These are phyloP conservation scores for Colletotrichum higginsianum DNA, from an alignment of 2,329 filamentous ascomycete genomes.

Conservation along the genomic window DNA sequence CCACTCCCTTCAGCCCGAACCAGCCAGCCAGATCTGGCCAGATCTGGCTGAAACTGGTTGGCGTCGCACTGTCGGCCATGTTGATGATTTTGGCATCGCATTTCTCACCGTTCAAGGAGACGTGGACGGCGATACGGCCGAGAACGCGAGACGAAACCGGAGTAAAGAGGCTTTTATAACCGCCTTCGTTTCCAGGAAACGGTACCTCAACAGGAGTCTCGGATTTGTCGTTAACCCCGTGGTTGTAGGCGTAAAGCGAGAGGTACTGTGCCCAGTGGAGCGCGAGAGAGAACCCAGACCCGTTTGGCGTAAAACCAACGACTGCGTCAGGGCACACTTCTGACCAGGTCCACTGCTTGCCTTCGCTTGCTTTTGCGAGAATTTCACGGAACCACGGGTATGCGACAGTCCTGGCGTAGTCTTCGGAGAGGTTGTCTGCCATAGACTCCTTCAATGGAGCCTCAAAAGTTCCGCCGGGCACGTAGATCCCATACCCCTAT, in stretches of 20 bases:
- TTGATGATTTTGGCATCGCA: slow-evolving; percentile 53
- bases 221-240: slow-evolving; percentile 31
- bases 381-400: slow-evolving; percentile 53
- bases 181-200: slow-evolving; percentile 50
- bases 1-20: slow-evolving; percentile 51
- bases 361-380: slow-evolving; percentile 49
- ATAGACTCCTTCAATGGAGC: slow-evolving; percentile 53
- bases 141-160: slow-evolving; percentile 51
- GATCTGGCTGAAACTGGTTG: slow-evolving; percentile 48
- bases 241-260: slow-evolving; percentile 52
- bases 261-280: slow-evolving; percentile 59
- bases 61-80: slow-evolving; percentile 48
- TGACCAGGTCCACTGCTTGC: slow-evolving; percentile 53
- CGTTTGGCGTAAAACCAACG: slow-evolving; percentile 57
- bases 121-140: slow-evolving; percentile 50
- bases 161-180: slow-evolving; percentile 48
- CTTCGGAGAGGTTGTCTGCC: slow-evolving; percentile 50
- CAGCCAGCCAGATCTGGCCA: slow-evolving; percentile 51
- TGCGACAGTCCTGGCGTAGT: slow-evolving; percentile 54
- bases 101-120: slow-evolving; percentile 46
- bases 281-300: slow-evolving; percentile 53
- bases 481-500: slow-evolving; percentile 57
- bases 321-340: slow-evolving; percentile 57
- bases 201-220: slow-evolving; percentile 32
- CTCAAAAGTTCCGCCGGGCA: slow-evolving; percentile 51